Evolutionary conservation across 192 early-diverging fungal genomes (phyloP).

Genomic region (Mortierella antarctica): DNA sequence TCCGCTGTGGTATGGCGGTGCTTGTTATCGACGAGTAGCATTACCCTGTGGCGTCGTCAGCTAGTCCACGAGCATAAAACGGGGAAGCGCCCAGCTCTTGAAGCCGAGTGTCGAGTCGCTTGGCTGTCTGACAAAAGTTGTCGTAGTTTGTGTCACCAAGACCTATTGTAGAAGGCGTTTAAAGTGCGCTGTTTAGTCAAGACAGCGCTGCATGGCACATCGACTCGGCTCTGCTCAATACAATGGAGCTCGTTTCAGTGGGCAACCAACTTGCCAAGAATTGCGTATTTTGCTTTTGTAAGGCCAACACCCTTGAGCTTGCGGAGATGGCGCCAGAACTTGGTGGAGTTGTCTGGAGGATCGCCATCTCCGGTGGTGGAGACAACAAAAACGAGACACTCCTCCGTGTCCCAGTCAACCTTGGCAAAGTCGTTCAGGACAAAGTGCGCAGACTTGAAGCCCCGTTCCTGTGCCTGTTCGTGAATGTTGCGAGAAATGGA

Average conservation of each 20-base stretch:
- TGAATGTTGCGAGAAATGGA: slow-evolving; percentile 89
- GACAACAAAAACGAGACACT: slow-evolving; percentile 80
- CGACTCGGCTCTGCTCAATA: neutral
- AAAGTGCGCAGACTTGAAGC: slow-evolving; percentile 70
- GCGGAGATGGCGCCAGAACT: slow-evolving; percentile 88
- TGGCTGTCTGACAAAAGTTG: slow-evolving; percentile 91
- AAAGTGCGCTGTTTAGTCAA: neutral
- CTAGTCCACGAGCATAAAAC: slow-evolving; percentile 83
- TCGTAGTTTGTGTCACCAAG: slow-evolving; percentile 96
- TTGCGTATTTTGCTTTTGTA: slow-evolving; percentile 56
- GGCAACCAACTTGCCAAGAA: slow-evolving; percentile 45
- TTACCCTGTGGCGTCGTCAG: slow-evolving; percentile 92
- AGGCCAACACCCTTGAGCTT: slow-evolving; percentile 74
- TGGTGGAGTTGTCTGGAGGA: slow-evolving; percentile 92
- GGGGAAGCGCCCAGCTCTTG: slow-evolving; percentile 76
- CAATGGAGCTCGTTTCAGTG: neutral
- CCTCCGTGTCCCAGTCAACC: slow-evolving; percentile 59
- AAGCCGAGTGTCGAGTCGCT: slow-evolving; percentile 82
- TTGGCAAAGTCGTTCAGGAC: slow-evolving; percentile 83
- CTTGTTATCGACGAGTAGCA: neutral
- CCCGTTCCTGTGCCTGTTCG: slow-evolving; percentile 77
- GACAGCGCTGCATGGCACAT: neutral
- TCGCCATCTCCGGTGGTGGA: slow-evolving; percentile 97
- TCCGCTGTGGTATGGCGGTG: neutral
- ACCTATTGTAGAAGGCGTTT: slow-evolving; percentile 54